Evolutionary conservation across 225 moss, liverwort and hornwort genomes (phyloP), one percentile per base, ranked within the genome.

Genomic region (Straminergon stramineum): DNA sequence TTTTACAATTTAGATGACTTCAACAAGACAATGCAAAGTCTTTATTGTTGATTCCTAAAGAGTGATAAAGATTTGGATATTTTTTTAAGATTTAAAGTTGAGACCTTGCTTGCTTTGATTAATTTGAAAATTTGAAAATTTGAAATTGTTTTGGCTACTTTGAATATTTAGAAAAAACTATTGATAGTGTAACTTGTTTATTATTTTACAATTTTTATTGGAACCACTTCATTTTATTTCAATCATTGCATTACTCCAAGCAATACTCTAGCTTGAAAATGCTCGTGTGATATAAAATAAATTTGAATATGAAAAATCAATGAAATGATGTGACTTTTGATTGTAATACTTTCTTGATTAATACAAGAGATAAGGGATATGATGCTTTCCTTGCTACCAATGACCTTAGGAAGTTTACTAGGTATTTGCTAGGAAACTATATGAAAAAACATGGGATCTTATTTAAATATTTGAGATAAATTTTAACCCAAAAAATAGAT

Each of bases 371-470:
- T 31, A 45, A 30, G 6, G 30, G 4, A 11, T 48, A 0, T 18
- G 0, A 11, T 39, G 6, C 6, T 30, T 18, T 48, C 11, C 4
- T 75, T 11, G 10, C 10, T 75, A 48, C 10, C 2, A 11, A 17
- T 11, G 48, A 19, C 7, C 1, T 31, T 20, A 32, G 0, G 5
- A 12, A 0, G 0, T 7, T 19, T 19, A 51, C 2, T 76, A 51
- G 13, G 5, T 32, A 21, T 10, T 75, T 76, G 7, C 12, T 19
- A 52, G 4, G 7, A 76, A 51, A 32, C 4, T 13, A 4, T 4
- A 12, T 21, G 5, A 32, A 31, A 26, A 30, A 30, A 18, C 7
- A 17, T 31, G 30, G 48, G 30, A 4, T 75, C 1, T 48, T 11
- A 30, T 30, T 30, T n/a, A 37, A 69, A 41, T 26, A 41, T 39